Evolutionary conservation across 192 early-diverging fungal genomes (phyloP).

Genomic region (Gamsiella multidivaricata): DNA sequence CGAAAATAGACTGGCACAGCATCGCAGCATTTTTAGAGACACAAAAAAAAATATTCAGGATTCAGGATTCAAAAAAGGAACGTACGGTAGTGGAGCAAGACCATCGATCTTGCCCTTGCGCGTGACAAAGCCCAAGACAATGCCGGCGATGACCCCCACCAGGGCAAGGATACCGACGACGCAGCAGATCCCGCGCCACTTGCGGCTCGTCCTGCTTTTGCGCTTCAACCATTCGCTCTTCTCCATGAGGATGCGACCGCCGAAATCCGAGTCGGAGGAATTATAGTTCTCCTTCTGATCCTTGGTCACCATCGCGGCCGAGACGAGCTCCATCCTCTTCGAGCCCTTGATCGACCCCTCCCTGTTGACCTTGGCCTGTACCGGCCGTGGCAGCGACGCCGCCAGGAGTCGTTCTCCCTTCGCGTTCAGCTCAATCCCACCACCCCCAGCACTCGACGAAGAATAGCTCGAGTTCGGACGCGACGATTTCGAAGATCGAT

Average conservation of each 20-base stretch:
- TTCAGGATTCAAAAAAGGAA: background rate
- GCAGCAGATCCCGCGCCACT: conserved; percentile 37
- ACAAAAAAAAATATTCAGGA: background rate
- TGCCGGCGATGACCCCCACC: conserved; percentile 21
- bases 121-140: conserved; percentile 19
- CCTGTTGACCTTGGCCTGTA: background rate
- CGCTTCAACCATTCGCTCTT: conserved; percentile 33
- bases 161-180: conserved; percentile 21
- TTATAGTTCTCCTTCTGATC: background rate
- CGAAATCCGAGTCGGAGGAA: conserved; percentile 3
- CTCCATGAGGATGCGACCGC: background rate
- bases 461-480: conserved; percentile 20
- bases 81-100: conserved; percentile 33
- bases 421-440: conserved; percentile 31
- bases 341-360: background rate
- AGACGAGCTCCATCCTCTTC: conserved; percentile 6
- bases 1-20: too few species aligned
- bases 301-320: conserved; percentile 13
- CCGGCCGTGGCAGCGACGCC: conserved; percentile 5
- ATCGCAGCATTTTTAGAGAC: background rate
- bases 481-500: conserved; percentile 19
- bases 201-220: conserved; percentile 28
- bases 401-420: conserved; percentile 1
- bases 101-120: conserved; percentile 40
- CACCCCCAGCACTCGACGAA: background rate